Conservation (phyloP, 176 grass and related monocot genomes). For the Luzula sylvatica region DNA sequence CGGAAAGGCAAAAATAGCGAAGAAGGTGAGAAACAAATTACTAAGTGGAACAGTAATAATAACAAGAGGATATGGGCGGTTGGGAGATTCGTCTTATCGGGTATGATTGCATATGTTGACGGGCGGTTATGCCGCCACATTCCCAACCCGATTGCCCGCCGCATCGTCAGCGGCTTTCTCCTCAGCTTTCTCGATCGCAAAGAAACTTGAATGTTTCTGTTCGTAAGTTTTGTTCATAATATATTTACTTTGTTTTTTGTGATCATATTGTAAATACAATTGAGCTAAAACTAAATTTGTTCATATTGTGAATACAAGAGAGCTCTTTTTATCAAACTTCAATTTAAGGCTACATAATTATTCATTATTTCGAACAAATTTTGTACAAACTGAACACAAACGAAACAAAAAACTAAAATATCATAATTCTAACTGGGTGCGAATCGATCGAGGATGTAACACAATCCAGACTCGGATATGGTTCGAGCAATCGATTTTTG, state of each 20-base stretch:
- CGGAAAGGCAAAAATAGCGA: slow-evolving; percentile 19
- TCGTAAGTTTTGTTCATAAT: no score
- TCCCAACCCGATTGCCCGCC: slow-evolving; percentile 64
- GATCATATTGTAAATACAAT: no score
- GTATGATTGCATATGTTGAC: slow-evolving; percentile 61
- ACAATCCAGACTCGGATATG: slow-evolving; percentile 10
- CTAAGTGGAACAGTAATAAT: slow-evolving; percentile 19
- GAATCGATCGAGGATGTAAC: slow-evolving; percentile 5
- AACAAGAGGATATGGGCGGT: slow-evolving; percentile 29
- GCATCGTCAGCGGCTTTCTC: slow-evolving; percentile 30
- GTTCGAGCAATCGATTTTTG: background rate
- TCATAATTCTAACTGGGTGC: background rate
- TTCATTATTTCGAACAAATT: no score
- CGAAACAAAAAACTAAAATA: no score
- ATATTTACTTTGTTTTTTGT: no score
- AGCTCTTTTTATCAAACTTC: no score
- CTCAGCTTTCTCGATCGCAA: no score
- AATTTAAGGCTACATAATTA: no score
- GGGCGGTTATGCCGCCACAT: slow-evolving; percentile 68
- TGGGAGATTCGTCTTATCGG: slow-evolving; percentile 43
- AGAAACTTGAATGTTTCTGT: no score
- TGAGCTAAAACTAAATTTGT: no score
- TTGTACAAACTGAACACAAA: no score
- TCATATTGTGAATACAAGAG: no score
- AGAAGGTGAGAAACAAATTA: background rate